A percentile compares a stretch with the other conserved stretches of the same genome.
These are phyloP conservation scores for Vicia villosa DNA, from an alignment of 306 rosid genomes.

Conservation along the genomic window DNA sequence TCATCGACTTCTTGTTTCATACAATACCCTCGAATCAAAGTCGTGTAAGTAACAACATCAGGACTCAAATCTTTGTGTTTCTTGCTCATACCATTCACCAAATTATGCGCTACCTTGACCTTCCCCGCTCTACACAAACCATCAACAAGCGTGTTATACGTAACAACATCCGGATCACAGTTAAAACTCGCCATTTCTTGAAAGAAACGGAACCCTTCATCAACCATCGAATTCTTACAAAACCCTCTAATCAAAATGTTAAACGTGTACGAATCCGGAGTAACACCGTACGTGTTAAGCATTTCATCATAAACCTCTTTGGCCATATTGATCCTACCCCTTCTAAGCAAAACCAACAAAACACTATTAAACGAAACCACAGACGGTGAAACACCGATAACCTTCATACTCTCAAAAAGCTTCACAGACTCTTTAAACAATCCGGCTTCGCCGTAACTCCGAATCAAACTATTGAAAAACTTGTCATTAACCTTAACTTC, in stretches of 20 bases:
- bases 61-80: slow-evolving; percentile 64
- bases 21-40: slow-evolving; percentile 80
- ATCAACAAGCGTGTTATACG: slow-evolving; percentile 80
- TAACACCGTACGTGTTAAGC: slow-evolving; percentile 72
- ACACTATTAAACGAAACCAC: slow-evolving; percentile 62
- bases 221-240: slow-evolving; percentile 73
- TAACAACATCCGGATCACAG: slow-evolving; percentile 70
- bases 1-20: slow-evolving; percentile 59
- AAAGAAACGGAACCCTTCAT: slow-evolving; percentile 65
- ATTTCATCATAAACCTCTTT: slow-evolving; percentile 67
- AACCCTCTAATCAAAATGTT: slow-evolving; percentile 86
- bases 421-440: slow-evolving; percentile 74
- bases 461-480: slow-evolving; percentile 75
- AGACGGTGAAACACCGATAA: slow-evolving; percentile 63
- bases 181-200: slow-evolving; percentile 57
- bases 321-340: slow-evolving; percentile 77
- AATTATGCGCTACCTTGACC: slow-evolving; percentile 59
- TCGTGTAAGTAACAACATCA: slow-evolving; percentile 76
- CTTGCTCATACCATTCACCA: slow-evolving; percentile 74
- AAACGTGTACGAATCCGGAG: slow-evolving; percentile 60
- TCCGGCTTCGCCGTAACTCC: slow-evolving; percentile 71
- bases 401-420: slow-evolving; percentile 65
- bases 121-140: slow-evolving; percentile 85
- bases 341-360: slow-evolving; percentile 60
- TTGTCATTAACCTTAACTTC: slow-evolving; percentile 64